A percentile compares a stretch with the other conserved stretches of the same genome.
Conservation (phyloP, 768 basidiomycete species). For the Erythrobasidium yunnanense region DNA sequence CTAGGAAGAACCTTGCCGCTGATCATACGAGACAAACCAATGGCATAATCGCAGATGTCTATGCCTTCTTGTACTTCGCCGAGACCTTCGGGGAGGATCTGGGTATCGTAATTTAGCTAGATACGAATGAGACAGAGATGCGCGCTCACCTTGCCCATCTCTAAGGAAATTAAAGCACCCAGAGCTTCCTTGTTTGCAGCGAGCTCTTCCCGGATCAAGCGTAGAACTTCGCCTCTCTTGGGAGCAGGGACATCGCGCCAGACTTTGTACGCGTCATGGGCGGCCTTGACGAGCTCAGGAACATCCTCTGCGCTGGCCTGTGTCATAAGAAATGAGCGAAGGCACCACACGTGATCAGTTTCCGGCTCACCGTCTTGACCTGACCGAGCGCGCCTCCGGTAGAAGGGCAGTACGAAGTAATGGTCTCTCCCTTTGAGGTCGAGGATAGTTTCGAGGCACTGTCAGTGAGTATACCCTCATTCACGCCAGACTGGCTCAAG, state of each 20-base stretch:
- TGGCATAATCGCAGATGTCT: constrained; percentile 33
- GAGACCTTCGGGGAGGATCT: constrained; percentile 26
- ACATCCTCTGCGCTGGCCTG: background rate
- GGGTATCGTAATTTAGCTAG: background rate
- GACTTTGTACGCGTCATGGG: constrained; percentile 59
- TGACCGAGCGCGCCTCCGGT: constrained; percentile 4
- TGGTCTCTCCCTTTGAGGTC: constrained; percentile 5
- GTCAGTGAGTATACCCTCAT: constrained; percentile 3
- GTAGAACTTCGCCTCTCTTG: constrained; percentile 70
- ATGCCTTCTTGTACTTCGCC: constrained; percentile 36
- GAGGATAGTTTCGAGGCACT: no score
- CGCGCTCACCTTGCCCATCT: constrained; percentile 66
- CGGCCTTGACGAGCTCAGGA: constrained; percentile 47
- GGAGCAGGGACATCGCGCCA: constrained; percentile 77
- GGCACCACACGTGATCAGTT: background rate
- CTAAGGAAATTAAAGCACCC: constrained; percentile 67
- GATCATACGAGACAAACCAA: constrained; percentile 26
- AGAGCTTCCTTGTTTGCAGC: constrained; percentile 56
- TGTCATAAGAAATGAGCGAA: background rate
- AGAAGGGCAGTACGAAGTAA: constrained; percentile 18
- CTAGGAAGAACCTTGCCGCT: constrained; percentile 27
- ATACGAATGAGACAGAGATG: constrained; percentile 38
- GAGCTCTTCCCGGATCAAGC: constrained; percentile 68
- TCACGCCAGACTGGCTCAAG: background rate
- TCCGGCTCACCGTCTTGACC: constrained; percentile 10